Conservation (phyloP, 352 stramenopile genomes). For the Pythium dissotocum region DNA sequence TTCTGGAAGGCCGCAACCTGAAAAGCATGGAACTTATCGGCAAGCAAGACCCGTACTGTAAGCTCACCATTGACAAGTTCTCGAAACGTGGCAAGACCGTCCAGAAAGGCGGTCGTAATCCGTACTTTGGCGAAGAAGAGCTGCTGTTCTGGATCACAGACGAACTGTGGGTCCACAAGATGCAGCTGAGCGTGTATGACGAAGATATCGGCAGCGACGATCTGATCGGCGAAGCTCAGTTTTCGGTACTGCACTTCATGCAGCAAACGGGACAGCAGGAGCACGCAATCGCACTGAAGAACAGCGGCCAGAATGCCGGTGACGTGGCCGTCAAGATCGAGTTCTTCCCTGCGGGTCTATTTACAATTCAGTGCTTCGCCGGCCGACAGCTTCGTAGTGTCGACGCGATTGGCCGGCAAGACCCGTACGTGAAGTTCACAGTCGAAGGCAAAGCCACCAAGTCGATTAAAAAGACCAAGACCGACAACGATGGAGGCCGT, state of each 20-base stretch:
- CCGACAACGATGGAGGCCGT: constrained; percentile 80
- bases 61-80: constrained; percentile 71
- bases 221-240: constrained; percentile 78
- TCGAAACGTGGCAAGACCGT: constrained; percentile 76
- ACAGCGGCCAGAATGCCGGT: constrained; percentile 64
- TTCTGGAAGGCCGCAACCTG: constrained; percentile 88
- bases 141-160: constrained; percentile 90
- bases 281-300: constrained; percentile 59
- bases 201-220: constrained; percentile 91
- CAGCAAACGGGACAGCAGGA: constrained; percentile 44
- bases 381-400: constrained; percentile 71
- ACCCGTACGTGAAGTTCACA: constrained; percentile 82
- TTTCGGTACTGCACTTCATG: constrained; percentile 82
- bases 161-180: constrained; percentile 86
- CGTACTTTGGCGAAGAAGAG: constrained; percentile 92
- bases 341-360: constrained; percentile 78
- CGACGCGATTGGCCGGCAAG: constrained; percentile 70
- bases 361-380: constrained; percentile 62
- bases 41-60: constrained; percentile 91
- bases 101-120: constrained; percentile 81
- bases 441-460: constrained; percentile 74
- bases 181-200: constrained; percentile 80
- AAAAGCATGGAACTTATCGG: constrained; percentile 91
- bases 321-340: constrained; percentile 77
- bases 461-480: constrained; percentile 81